Evolutionary conservation across 1,139 yeast genomes (phyloP).

Genomic region (Sugiyamaella japonica): DNA sequence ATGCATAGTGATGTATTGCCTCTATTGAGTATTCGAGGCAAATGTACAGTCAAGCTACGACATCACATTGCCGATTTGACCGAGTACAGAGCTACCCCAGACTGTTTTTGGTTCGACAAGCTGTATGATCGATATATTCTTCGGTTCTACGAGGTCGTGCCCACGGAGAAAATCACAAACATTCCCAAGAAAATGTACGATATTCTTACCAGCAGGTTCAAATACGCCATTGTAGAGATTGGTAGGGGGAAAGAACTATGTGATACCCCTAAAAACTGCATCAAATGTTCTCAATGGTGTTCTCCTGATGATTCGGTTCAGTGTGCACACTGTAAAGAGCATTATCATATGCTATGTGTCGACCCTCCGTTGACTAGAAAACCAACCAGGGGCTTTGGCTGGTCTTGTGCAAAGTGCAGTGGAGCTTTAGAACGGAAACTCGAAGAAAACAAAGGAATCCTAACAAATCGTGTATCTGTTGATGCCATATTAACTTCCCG

Average conservation of each 20-base stretch:
- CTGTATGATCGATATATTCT: slow-evolving; percentile 85
- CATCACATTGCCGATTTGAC: slow-evolving; percentile 64
- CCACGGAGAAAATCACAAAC: slow-evolving; percentile 56
- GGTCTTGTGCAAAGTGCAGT: slow-evolving; percentile 88
- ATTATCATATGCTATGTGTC: slow-evolving; percentile 79
- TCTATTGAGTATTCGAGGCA: slow-evolving; percentile 70
- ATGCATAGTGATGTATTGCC: slow-evolving; percentile 89
- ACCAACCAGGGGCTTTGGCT: slow-evolving; percentile 86
- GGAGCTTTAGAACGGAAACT: slow-evolving; percentile 31
- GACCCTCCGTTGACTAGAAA: slow-evolving; percentile 80
- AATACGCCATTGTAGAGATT: slow-evolving; percentile 74
- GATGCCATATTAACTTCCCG: slow-evolving; percentile 5
- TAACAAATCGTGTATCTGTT: slow-evolving; percentile 15
- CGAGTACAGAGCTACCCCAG: slow-evolving; percentile 56
- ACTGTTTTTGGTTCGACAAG: slow-evolving; percentile 80
- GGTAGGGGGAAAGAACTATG: slow-evolving; percentile 65
- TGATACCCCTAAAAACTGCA: slow-evolving; percentile 68
- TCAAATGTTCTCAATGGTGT: slow-evolving; percentile 83
- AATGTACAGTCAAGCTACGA: slow-evolving; percentile 66
- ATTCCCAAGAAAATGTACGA: slow-evolving; percentile 60
- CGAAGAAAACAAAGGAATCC: slow-evolving; percentile 32
- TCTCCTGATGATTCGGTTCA: slow-evolving; percentile 69
- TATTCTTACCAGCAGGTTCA: slow-evolving; percentile 68
- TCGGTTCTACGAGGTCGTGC: slow-evolving; percentile 75
- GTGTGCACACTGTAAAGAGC: slow-evolving; percentile 73